Evolutionary conservation across 768 basidiomycete genomes (phyloP), one percentile per base, ranked within the genome.

Genomic region (Lactifluus echinatus): DNA sequence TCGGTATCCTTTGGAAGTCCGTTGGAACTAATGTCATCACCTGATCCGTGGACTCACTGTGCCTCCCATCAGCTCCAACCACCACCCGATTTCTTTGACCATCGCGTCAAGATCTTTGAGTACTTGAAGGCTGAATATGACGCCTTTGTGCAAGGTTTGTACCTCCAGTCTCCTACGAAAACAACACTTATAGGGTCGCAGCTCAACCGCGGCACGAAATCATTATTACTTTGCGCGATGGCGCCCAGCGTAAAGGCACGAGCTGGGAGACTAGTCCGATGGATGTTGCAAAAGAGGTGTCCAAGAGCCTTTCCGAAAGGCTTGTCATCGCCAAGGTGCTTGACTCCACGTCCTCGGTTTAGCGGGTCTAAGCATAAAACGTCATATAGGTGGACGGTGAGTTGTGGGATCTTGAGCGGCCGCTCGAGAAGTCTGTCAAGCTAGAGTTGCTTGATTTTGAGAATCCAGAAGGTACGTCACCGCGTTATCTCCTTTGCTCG

Each of bases 251-350:
- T 51, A 82, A 87, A 59, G 95, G 82, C 19, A 92, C 75, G 58
- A 87, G 89, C 70, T 99, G 92, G 92, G 90, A 96, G 75, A 97
- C 95, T 19, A 87, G 81, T 55, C 96, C 96, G 1, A 80, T 97
- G 82, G 83, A 88, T 65, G 73, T 99, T 57, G 94, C 95, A 44
- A 88, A 89, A 68, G 84, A 83, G 64, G 77, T 99, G 47, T 87
- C 89, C 15, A 89, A 91, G 71, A 84, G 86, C 65, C 75, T 96
- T 19, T 83, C 94, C 0, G 95, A 99, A 60, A 80, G 84, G 42
- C 76, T 88, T 60, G 92, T 99, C 63, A 97, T 98, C 66, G 87
- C 93, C 33, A 97, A 98, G 79, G 93, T 87, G 55, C 49, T 73
- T 65, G 29, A 53, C 21, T n/a, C 1, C 23, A 34, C 19, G 49